Base-by-base conservation (phyloP, 106 monocot genomes). In the Dendrobium nobile region DNA sequence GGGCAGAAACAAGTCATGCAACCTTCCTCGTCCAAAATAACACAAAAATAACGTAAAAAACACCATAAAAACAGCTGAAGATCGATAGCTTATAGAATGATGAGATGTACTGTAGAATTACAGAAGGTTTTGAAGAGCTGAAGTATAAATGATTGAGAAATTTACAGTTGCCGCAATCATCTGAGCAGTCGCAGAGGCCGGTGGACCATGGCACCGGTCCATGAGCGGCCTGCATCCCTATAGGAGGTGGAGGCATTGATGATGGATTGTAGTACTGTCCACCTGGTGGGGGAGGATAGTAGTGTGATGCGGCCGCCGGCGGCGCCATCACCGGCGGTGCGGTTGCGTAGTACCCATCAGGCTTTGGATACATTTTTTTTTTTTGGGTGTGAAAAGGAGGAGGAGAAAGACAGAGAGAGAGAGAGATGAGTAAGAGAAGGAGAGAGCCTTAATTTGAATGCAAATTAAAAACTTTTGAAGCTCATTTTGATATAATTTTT, bases 171-270 rank as follows among this genome's bases (percentile, higher is more conserved):
- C 73, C 75, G 43, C 51, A 54, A 42, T 89, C 87, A 31, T 87
- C 87, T 59, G 47, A 79, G 78, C 89, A 87, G 26, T 54, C 72
- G 31, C 84, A 89, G n/a, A 89, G 86, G 26, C 86, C 89, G 43
- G 86, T 79, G 18, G 86, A 82, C 86, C 86, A 86, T 13, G 41
- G 42, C 9, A 15, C 73, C 4, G 58, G 19, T 13, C 22, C 27
- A 4, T 31, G 77, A 56, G 80, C 37, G 37, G 37, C 22, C 1
- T 43, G 75, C 37, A 45, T 55, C 18, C 54, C 28, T 18, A 55
- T 26, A 31, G 51, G 48, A 18, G 77, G 77, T 27, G 77, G 55
- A 13, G 54, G 16, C 2, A 54, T 54, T 1, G 27, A 20, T 2
- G 75, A 41, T 18, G 15, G 19, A 7, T 1, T 6, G 9, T 45